A percentile compares a stretch with the other conserved stretches of the same genome.
Conservation (phyloP, 345 rosid genomes). For the Trapa incisa region DNA sequence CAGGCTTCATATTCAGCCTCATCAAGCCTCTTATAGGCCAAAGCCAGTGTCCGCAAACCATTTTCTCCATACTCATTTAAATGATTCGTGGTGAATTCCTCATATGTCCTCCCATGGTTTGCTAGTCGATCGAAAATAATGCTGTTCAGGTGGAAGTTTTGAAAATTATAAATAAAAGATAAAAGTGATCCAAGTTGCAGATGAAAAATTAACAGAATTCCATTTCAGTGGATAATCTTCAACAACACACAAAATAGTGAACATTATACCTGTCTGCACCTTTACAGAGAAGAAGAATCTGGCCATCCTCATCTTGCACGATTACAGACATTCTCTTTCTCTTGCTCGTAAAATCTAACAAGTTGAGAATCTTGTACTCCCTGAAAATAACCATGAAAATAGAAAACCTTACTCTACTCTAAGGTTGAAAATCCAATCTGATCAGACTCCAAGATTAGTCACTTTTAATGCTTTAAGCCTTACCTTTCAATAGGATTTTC, state of each 20-base stretch:
- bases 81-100: conserved; percentile 55
- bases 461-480: conserved; percentile 7
- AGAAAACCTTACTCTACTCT: background rate
- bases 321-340: conserved; percentile 96
- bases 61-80: conserved; percentile 92
- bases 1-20: conserved; percentile 73
- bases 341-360: conserved; percentile 94
- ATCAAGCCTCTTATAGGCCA: conserved; percentile 68
- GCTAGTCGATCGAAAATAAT: conserved; percentile 84
- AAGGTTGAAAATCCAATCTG: background rate
- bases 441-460: background rate
- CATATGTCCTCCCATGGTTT: conserved; percentile 64
- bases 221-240: background rate
- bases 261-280: conserved; percentile 95
- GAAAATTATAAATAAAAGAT: background rate
- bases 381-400: conserved; percentile 29
- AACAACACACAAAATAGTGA: background rate
- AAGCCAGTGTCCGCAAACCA: conserved; percentile 86
- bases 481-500: conserved; percentile 63
- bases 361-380: conserved; percentile 81
- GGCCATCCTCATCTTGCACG: conserved; percentile 77
- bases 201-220: background rate
- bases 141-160: conserved; percentile 24
- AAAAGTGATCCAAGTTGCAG: background rate
- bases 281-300: conserved; percentile 87